A percentile compares a stretch with the other conserved stretches of the same genome.
Evolutionary conservation across 2,329 filamentous ascomycete genomes (phyloP).

Genomic region (Emericellopsis atlantica): DNA sequence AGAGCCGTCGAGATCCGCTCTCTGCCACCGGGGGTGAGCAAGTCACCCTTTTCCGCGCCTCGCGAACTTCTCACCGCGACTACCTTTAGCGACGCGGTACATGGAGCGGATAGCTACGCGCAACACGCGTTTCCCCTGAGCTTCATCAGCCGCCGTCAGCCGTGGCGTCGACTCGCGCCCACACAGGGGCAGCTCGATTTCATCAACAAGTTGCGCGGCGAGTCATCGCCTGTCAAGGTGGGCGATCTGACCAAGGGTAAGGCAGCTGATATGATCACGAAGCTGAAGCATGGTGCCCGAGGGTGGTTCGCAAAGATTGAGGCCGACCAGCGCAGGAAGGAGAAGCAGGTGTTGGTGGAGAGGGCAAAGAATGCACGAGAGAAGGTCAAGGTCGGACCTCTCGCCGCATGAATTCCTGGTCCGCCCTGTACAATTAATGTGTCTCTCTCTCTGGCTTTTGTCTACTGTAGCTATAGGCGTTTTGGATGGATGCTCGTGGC

Average conservation of each 20-base stretch:
- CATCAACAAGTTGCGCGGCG: conserved; percentile 51
- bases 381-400: conserved; percentile 41
- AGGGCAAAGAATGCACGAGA: conserved; percentile 33
- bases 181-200: conserved; percentile 53
- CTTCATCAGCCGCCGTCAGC: conserved; percentile 52
- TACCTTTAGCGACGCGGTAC: conserved; percentile 64
- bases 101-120: conserved; percentile 76
- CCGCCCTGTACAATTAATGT: background rate
- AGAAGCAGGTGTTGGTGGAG: conserved; percentile 19
- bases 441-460: conserved; percentile 5
- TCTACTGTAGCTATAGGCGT: background rate
- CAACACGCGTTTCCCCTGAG: conserved; percentile 48
- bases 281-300: conserved; percentile 71
- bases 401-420: conserved; percentile 14
- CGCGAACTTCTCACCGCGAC: conserved; percentile 51
- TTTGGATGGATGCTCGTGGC: too few relatives aligned
- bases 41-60: conserved; percentile 55
- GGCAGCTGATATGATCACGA: conserved; percentile 85
- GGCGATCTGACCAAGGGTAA: conserved; percentile 62
- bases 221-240: conserved; percentile 36
- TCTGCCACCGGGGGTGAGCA: conserved; percentile 28
- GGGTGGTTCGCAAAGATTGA: conserved; percentile 45
- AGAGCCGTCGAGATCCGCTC: conserved; percentile 34
- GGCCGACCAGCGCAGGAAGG: conserved; percentile 35
- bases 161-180: conserved; percentile 60